Evolutionary conservation across 805 yeast genomes (phyloP), one percentile per base, ranked within the genome.

Genomic region (Pichia exigua): DNA sequence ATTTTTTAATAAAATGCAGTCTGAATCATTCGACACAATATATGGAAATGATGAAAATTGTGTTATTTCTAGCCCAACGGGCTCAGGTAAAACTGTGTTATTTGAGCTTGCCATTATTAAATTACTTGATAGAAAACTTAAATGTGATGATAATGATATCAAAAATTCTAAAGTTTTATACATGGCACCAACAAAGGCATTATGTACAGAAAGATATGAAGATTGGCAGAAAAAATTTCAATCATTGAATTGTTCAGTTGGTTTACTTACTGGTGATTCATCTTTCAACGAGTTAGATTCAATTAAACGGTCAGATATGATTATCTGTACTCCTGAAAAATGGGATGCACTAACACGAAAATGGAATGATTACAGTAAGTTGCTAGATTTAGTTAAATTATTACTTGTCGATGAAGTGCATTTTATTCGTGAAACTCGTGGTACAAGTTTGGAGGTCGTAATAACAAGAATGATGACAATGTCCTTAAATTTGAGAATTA

Each of bases 341-440:
- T 90, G 97, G 97, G 97, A 90, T 69, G 97, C 92, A 2, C 96
- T 94, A 1, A 92, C 99, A 0, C 78, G 98, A 62, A 92, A 92
- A 63, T 84, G 90, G 47, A 83, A 77, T 57, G 97, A 97, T 48
- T 97, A 90, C 61, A 79, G 79, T 47, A 95, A 89, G 58, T 67
- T 90, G 47, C 85, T 87, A 2, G 80, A 85, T 11, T 88, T 87
- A 60, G 94, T 92, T 8, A 87, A 83, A 65, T 69, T 94, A 15
- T 70, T 92, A 52, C 87, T 92, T 52, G 90, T 94, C 54, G 99
- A 92, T 73, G 99, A 92, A 69, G 97, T 94, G 0, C 99, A 92
- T 74, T 72, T 94, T 62, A 74, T 92, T 47, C 97, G 92, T 59
- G 99, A 92, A 76, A 98, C 91, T 49, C 80, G 99, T 73, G 99